Evolutionary conservation across 345 rosid genomes (phyloP).

Genomic region (Corchorus olitorius): DNA sequence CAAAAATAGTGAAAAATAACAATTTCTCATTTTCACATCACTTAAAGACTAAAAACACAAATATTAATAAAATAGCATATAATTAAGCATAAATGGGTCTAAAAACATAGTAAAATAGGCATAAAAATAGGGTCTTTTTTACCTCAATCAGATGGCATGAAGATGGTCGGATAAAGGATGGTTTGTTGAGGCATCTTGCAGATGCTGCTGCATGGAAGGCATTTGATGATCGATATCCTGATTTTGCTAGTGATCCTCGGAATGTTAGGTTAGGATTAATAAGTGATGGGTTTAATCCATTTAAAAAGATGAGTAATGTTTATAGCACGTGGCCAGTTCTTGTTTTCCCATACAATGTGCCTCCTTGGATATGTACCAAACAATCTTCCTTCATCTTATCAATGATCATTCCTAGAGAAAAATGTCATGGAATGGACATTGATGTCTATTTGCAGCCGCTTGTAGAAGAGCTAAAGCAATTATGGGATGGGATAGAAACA

Average conservation of each 20-base stretch:
- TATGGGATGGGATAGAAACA: not conserved
- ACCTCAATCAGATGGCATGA: too few relatives aligned
- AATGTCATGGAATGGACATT: not conserved
- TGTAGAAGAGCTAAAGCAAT: not conserved
- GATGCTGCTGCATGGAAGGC: slow-evolving; percentile 1
- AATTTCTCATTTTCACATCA: too few relatives aligned
- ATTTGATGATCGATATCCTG: not conserved
- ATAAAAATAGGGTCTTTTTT: too few relatives aligned
- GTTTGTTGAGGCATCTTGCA: not conserved
- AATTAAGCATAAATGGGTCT: too few relatives aligned
- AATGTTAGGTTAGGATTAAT: slow-evolving; percentile 13
- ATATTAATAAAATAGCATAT: too few relatives aligned
- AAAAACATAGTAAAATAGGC: too few relatives aligned
- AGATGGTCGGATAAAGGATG: not conserved
- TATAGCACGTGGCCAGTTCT: slow-evolving; percentile 12
- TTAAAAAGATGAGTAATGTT: not conserved
- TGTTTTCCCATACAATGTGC: slow-evolving; percentile 10
- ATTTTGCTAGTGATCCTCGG: slow-evolving; percentile 11
- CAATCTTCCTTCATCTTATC: not conserved
- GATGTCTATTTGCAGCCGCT: slow-evolving; percentile 8
- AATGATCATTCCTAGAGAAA: not conserved
- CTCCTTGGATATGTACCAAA: slow-evolving; percentile 12
- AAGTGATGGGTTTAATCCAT: slow-evolving; percentile 16
- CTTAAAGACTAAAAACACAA: too few relatives aligned
- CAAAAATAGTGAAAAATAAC: too few relatives aligned